phyloP scores from a whole-genome alignment of 2,329 filamentous ascomycete genomes.

The Talaromyces sp. region DNA sequence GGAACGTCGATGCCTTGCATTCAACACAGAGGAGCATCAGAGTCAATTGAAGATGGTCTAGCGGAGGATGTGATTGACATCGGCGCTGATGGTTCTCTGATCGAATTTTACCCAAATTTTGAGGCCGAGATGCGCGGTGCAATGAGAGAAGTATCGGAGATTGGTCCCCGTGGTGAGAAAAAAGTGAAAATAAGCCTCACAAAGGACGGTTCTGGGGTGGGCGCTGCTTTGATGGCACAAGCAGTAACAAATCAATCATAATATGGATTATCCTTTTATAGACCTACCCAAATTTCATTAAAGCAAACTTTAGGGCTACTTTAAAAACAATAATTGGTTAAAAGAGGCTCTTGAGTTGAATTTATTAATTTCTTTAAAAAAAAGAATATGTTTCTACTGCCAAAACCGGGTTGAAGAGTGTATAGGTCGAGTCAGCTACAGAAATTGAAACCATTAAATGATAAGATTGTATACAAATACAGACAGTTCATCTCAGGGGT shows the following conservation, averaged over 20 bases:
- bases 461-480: not conserved
- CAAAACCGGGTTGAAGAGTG: too few relatives aligned
- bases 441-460: not conserved
- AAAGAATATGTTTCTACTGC: too few relatives aligned
- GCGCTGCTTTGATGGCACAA: constrained; percentile 18
- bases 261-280: not conserved
- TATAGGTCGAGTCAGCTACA: not conserved
- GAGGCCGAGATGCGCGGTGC: constrained; percentile 17
- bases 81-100: constrained; percentile 16
- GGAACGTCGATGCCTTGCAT: not conserved
- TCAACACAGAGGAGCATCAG: not conserved
- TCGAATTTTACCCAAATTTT: constrained; percentile 17
- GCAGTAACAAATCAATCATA: constrained; percentile 7
- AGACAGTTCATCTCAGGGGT: not conserved
- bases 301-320: too few relatives aligned
- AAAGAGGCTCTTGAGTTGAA: too few relatives aligned
- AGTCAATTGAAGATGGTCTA: too few relatives aligned
- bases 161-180: constrained; percentile 11
- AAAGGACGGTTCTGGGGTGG: constrained; percentile 20
- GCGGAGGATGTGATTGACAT: constrained; percentile 15
- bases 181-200: constrained; percentile 16
- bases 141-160: constrained; percentile 12
- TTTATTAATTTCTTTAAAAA: too few relatives aligned
- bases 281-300: too few relatives aligned
- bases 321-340: too few relatives aligned